phyloP scores from a whole-genome alignment of 225 moss, liverwort and hornwort genomes.

The Takakia lepidozioides region DNA sequence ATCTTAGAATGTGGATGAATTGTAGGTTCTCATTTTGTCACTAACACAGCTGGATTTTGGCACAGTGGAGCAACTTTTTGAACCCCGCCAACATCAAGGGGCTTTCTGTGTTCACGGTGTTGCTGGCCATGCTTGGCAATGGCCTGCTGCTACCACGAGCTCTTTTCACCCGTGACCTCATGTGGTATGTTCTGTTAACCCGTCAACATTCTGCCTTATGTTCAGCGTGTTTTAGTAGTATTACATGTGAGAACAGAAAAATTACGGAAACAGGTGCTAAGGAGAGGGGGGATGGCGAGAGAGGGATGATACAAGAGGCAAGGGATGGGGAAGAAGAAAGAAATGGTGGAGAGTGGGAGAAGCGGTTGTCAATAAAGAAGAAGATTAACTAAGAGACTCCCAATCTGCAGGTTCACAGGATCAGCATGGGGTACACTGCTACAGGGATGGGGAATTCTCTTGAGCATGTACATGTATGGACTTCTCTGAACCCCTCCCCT shows the following conservation, averaged over 20 bases:
- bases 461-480: conserved; percentile 86
- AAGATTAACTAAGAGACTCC: too few relatives aligned
- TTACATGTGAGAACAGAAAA: conserved; percentile 2
- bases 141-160: conserved; percentile 75
- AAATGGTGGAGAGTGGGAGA: background rate
- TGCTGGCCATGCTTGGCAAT: conserved; percentile 89
- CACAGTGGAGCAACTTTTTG: conserved; percentile 80
- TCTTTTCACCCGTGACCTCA: conserved; percentile 88
- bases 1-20: background rate
- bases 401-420: conserved; percentile 77
- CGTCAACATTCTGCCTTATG: too few relatives aligned
- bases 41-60: background rate
- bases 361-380: too few relatives aligned
- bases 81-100: conserved; percentile 86
- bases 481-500: background rate
- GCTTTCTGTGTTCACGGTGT: conserved; percentile 73
- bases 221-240: background rate
- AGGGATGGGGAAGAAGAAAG: background rate
- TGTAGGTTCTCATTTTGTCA: too few relatives aligned
- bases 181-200: conserved; percentile 67
- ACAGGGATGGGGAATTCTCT: conserved; percentile 88
- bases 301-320: too few relatives aligned
- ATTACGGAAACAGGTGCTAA: too few relatives aligned
- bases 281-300: too few relatives aligned
- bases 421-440: conserved; percentile 81